These are phyloP conservation scores for Nepenthes mirabilis DNA, from an alignment of 148 eudicot species.

Conservation along the genomic window DNA sequence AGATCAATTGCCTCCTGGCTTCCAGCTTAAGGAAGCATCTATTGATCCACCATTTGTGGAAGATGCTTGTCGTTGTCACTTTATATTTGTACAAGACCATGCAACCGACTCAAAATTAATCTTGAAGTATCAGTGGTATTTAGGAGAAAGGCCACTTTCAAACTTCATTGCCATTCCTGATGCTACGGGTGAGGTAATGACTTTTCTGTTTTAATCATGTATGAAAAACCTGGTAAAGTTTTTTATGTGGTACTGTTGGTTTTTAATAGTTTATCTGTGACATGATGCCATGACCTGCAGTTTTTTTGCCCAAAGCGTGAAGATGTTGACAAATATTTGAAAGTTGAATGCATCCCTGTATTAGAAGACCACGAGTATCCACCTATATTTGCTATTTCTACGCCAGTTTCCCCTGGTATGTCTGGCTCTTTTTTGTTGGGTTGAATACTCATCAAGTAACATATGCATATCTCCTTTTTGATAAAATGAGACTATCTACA, in stretches of 20 bases:
- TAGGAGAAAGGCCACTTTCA: conserved; percentile 65
- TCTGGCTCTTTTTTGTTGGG: conserved; percentile 2
- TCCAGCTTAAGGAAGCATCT: conserved; percentile 67
- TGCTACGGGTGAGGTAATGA: conserved; percentile 60
- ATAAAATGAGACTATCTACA: not conserved
- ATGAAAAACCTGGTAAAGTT: not conserved
- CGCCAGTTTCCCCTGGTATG: conserved; percentile 79
- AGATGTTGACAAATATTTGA: conserved; percentile 60
- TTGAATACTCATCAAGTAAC: not conserved
- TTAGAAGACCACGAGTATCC: conserved; percentile 63
- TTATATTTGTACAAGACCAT: conserved; percentile 53
- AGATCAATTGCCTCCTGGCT: conserved; percentile 69
- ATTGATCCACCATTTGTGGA: conserved; percentile 81
- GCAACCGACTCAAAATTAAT: conserved; percentile 45
- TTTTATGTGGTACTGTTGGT: not conserved
- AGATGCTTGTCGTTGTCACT: conserved; percentile 92
- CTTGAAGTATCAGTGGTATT: conserved; percentile 84
- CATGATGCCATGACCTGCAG: conserved; percentile 21
- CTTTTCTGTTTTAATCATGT: conserved; percentile 3
- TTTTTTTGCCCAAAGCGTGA: conserved; percentile 66
- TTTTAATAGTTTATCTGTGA: not conserved
- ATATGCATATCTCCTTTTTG: not conserved
- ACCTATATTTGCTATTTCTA: conserved; percentile 80
- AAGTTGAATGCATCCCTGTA: conserved; percentile 78
- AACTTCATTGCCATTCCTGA: conserved; percentile 55